phyloP scores from a whole-genome alignment of 805 yeast species.

The Myxozyma mucilagina region DNA sequence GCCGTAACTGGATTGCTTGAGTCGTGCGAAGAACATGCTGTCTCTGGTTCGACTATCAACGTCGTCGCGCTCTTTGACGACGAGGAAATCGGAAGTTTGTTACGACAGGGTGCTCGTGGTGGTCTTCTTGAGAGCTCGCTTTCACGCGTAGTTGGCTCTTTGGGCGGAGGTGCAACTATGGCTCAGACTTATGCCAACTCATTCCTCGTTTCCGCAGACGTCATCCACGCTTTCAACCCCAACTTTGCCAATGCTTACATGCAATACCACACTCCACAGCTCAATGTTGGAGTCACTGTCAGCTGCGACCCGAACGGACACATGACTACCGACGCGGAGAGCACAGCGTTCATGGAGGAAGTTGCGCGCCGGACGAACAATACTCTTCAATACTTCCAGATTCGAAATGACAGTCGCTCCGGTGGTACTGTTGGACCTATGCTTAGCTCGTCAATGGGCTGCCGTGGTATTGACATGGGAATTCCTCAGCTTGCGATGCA shows the following conservation, averaged over 20 bases:
- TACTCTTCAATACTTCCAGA: conserved; percentile 74
- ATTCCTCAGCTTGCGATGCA: conserved; percentile 86
- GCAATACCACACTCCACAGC: conserved; percentile 76
- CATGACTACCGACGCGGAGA: conserved; percentile 79
- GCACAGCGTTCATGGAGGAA: conserved; percentile 68
- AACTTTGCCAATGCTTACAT: conserved; percentile 58
- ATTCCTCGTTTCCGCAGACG: conserved; percentile 80
- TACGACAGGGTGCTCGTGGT: conserved; percentile 82
- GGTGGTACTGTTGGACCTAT: conserved; percentile 88
- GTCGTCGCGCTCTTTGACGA: conserved; percentile 70
- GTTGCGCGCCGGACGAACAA: conserved; percentile 67
- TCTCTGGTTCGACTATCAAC: conserved; percentile 40
- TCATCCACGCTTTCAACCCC: conserved; percentile 78
- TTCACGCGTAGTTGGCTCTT: conserved; percentile 44
- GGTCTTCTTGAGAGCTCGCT: conserved; percentile 68
- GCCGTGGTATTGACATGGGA: conserved; percentile 64
- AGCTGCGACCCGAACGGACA: conserved; percentile 77
- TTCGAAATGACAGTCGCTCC: conserved; percentile 78
- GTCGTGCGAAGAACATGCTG: conserved; percentile 42
- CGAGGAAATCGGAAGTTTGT: conserved; percentile 80
- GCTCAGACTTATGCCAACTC: conserved; percentile 59
- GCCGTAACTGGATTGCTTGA: conserved; percentile 63
- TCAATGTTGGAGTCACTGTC: conserved; percentile 72
- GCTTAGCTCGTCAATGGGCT: conserved; percentile 45
- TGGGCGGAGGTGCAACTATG: conserved; percentile 38